Evolutionary conservation across 2,329 filamentous ascomycete species (phyloP).

Genomic region (Pyrenophora tritici-repentis): DNA sequence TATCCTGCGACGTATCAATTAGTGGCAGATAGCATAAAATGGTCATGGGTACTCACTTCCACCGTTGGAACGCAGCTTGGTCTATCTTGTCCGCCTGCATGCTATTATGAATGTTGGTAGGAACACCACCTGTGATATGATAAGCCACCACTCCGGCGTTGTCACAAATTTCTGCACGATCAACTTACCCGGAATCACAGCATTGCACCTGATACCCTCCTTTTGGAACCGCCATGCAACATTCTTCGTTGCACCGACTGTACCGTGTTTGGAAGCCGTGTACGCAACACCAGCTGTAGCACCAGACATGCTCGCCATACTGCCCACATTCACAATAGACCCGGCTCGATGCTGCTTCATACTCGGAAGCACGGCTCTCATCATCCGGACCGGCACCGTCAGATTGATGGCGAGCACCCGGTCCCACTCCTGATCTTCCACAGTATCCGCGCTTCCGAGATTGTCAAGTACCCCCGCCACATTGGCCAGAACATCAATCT

Average conservation of each 20-base stretch:
- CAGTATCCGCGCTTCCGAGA: conserved; percentile 45
- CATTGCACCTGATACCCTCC: conserved; percentile 55
- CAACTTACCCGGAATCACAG: conserved; percentile 48
- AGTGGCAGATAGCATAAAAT: too few relatives aligned
- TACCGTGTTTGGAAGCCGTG: conserved; percentile 53
- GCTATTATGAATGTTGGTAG: conserved; percentile 29
- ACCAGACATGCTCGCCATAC: conserved; percentile 42
- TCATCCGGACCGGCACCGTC: conserved; percentile 53
- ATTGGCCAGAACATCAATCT: conserved; percentile 51
- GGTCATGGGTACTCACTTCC: conserved; percentile 19
- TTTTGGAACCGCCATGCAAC: conserved; percentile 54
- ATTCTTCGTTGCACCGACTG: conserved; percentile 55
- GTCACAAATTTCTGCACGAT: too few relatives aligned
- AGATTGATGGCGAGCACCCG: conserved; percentile 51
- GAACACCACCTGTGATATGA: conserved; percentile 29
- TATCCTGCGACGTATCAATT: background rate
- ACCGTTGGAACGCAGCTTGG: conserved; percentile 23
- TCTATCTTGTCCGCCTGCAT: conserved; percentile 30
- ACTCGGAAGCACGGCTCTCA: conserved; percentile 51
- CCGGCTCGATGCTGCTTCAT: conserved; percentile 50
- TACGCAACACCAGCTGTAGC: conserved; percentile 52
- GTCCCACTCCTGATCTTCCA: conserved; percentile 50
- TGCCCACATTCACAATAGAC: conserved; percentile 50
- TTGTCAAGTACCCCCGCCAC: conserved; percentile 52
- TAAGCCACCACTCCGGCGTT: too few relatives aligned